Evolutionary conservation across 345 rosid genomes (phyloP).

Genomic region (Turnera subulata): DNA sequence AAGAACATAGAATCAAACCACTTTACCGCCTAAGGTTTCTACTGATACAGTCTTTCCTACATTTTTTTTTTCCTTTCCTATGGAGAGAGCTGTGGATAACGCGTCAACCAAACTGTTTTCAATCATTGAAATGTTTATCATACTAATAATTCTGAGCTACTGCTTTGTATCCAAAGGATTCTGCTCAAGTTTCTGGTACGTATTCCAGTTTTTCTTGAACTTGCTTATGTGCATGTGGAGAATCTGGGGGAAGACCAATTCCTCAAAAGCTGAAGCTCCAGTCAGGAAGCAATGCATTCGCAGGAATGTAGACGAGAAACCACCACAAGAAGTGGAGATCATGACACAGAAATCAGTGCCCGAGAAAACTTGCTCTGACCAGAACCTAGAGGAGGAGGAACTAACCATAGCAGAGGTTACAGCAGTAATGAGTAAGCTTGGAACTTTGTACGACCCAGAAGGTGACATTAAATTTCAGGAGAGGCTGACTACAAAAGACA

Average conservation of each 20-base stretch:
- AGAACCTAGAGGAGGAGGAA: neutral
- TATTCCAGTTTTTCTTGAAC: neutral
- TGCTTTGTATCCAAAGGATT: neutral
- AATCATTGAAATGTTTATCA: neutral
- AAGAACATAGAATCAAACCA: no score
- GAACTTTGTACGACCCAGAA: neutral
- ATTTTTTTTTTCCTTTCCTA: neutral
- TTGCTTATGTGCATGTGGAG: neutral
- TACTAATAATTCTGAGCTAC: neutral
- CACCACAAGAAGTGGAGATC: conserved; percentile 1
- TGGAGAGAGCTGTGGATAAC: neutral
- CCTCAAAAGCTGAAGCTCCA: neutral
- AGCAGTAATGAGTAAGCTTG: neutral
- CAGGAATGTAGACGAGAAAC: neutral
- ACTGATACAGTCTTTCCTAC: no score
- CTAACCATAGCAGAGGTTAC: neutral
- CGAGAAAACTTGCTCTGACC: neutral
- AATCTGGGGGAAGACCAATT: neutral
- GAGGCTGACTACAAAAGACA: neutral
- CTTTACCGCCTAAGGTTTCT: no score
- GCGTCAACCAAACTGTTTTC: neutral
- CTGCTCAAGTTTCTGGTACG: neutral
- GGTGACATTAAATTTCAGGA: conserved; percentile 1
- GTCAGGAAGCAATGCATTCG: neutral
- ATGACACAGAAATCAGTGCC: neutral